Evolutionary conservation across 148 eudicot genomes (phyloP).

Genomic region (Simmondsia chinensis): DNA sequence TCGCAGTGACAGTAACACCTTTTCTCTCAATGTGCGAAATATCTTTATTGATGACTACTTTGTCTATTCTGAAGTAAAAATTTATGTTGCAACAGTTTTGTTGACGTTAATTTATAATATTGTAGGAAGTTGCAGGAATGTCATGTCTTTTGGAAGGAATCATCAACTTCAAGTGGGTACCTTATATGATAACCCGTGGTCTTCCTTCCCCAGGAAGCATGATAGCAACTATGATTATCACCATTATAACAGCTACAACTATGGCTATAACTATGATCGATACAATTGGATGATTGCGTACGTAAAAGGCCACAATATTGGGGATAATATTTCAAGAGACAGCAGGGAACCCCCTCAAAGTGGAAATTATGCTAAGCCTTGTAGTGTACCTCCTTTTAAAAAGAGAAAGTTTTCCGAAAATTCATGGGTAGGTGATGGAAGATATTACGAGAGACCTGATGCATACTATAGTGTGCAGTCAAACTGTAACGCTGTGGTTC

Average conservation of each 20-base stretch:
- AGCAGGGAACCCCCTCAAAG: constrained; percentile 17
- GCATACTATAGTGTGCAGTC: constrained; percentile 9
- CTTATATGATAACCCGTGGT: constrained; percentile 25
- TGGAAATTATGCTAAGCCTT: constrained; percentile 17
- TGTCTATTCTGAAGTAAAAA: too few relatives aligned
- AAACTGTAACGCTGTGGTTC: constrained; percentile 18
- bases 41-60: too few relatives aligned
- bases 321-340: constrained; percentile 21
- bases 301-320: constrained; percentile 13
- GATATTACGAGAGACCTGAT: constrained; percentile 22
- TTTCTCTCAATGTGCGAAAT: too few relatives aligned
- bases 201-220: constrained; percentile 25
- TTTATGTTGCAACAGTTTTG: too few relatives aligned
- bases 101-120: too few relatives aligned
- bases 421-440: constrained; percentile 32
- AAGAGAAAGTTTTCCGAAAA: constrained; percentile 59
- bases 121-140: too few relatives aligned
- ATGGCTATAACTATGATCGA: constrained; percentile 13
- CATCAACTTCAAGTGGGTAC: constrained; percentile 45
- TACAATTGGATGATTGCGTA: constrained; percentile 14
- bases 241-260: constrained; percentile 16
- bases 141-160: constrained; percentile 46
- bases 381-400: constrained; percentile 41
- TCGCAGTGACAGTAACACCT: too few relatives aligned
- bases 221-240: constrained; percentile 16